These are phyloP conservation scores for Stephania japonica DNA, from an alignment of 164 flowering plant genomes.

Conservation along the genomic window DNA sequence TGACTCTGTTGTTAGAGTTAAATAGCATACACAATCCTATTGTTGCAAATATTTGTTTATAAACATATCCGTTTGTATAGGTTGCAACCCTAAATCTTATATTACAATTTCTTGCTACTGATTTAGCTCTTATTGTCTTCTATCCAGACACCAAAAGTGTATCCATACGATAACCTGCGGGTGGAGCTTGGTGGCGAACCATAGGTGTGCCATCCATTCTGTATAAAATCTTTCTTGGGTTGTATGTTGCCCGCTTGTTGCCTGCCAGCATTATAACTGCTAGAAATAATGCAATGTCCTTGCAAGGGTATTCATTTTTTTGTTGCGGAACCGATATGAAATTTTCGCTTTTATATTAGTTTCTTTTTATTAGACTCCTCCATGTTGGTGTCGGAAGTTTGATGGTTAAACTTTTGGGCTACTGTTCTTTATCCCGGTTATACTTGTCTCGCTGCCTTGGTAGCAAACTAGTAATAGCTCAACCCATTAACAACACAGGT, in stretches of 20 bases:
- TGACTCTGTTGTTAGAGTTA: not conserved
- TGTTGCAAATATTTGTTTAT: not conserved
- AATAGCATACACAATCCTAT: not conserved
- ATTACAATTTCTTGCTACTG: not conserved
- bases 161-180: slow-evolving; percentile 91
- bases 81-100: not conserved
- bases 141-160: slow-evolving; percentile 81
- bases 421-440: no score
- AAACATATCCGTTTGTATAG: not conserved
- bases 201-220: slow-evolving; percentile 20
- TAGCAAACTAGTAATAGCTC: no score
- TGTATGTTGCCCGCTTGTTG: slow-evolving; percentile 1
- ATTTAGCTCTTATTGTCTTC: slow-evolving; percentile 13
- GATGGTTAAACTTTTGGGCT: no score
- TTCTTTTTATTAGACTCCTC: not conserved
- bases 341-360: no score
- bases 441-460: no score
- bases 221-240: not conserved
- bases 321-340: not conserved
- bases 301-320: not conserved
- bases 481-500: no score
- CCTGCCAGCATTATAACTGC: not conserved
- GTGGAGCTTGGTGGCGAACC: slow-evolving; percentile 98
- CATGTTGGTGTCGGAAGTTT: not conserved
- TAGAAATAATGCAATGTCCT: slow-evolving; percentile 7